Percentiles rank a stretch among this genome's conserved stretches.
phyloP scores from a whole-genome alignment of 257 asterid genomes.

The Salvia hispanica region DNA sequence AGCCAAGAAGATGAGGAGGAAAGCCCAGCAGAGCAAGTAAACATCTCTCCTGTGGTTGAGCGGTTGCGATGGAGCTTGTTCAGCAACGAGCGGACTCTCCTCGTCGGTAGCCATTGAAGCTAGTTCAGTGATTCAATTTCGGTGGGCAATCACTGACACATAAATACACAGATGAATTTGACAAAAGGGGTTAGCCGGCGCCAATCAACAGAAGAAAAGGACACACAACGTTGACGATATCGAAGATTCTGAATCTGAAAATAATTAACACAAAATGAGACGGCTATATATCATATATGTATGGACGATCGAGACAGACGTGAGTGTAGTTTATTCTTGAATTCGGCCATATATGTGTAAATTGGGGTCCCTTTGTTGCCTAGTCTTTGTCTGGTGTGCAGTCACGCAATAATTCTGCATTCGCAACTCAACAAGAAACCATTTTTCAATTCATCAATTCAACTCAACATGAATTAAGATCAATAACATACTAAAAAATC shows the following conservation, averaged over 20 bases:
- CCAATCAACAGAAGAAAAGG: conserved; percentile 24
- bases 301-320: conserved; percentile 3
- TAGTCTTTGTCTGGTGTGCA: conserved; percentile 18
- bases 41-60: conserved; percentile 71
- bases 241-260: conserved; percentile 48
- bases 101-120: conserved; percentile 70
- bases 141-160: conserved; percentile 20
- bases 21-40: conserved; percentile 72
- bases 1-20: conserved; percentile 83
- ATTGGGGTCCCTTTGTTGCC: conserved; percentile 1
- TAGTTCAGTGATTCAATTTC: conserved; percentile 13
- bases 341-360: background rate
- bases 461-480: background rate
- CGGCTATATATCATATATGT: conserved; percentile 29
- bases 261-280: conserved; percentile 23
- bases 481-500: background rate
- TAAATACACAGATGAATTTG: too few relatives aligned
- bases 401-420: conserved; percentile 2
- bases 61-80: conserved; percentile 29
- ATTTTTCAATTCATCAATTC: conserved; percentile 1
- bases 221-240: conserved; percentile 25
- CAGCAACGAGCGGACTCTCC: conserved; percentile 59
- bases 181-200: conserved; percentile 41
- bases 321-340: conserved; percentile 7
- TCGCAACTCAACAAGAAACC: background rate